Conservation (phyloP, 1,284 basidiomycete genomes). For the Cutaneotrichosporon mucoides region DNA sequence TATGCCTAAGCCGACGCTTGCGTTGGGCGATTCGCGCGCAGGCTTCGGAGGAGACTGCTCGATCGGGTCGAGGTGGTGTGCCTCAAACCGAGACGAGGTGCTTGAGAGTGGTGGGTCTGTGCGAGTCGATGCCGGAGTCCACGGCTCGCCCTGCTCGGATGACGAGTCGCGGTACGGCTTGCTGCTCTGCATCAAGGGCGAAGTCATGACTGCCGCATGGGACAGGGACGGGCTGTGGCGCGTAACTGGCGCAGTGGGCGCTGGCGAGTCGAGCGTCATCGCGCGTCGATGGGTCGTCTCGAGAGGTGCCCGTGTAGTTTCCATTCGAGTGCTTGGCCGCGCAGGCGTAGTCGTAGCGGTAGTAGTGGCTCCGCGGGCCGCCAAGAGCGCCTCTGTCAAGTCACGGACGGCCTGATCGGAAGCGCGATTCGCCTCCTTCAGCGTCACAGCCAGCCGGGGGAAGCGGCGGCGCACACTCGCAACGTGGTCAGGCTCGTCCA, state of each 20-base stretch:
- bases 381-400: slow-evolving; percentile 36
- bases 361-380: background rate
- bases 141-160: slow-evolving; percentile 1
- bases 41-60: slow-evolving; percentile 17
- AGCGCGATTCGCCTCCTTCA: slow-evolving; percentile 33
- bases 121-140: background rate
- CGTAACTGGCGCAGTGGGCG: background rate
- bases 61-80: slow-evolving; percentile 16
- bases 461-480: slow-evolving; percentile 22
- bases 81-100: slow-evolving; percentile 3
- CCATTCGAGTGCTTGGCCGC: background rate
- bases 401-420: slow-evolving; percentile 41
- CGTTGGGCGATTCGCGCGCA: background rate
- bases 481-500: slow-evolving; percentile 18
- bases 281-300: background rate
- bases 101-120: background rate
- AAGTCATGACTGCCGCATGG: background rate
- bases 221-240: slow-evolving; percentile 5
- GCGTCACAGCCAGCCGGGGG: slow-evolving; percentile 19
- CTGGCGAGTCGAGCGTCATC: slow-evolving; percentile 5
- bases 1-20: background rate
- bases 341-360: background rate
- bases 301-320: background rate
- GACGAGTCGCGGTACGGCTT: background rate
- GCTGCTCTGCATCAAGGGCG: background rate